A percentile compares a stretch with the other conserved stretches of the same genome.
These are phyloP conservation scores for Pythium folliculosum DNA, from an alignment of 352 stramenopile species.

Conservation along the genomic window DNA sequence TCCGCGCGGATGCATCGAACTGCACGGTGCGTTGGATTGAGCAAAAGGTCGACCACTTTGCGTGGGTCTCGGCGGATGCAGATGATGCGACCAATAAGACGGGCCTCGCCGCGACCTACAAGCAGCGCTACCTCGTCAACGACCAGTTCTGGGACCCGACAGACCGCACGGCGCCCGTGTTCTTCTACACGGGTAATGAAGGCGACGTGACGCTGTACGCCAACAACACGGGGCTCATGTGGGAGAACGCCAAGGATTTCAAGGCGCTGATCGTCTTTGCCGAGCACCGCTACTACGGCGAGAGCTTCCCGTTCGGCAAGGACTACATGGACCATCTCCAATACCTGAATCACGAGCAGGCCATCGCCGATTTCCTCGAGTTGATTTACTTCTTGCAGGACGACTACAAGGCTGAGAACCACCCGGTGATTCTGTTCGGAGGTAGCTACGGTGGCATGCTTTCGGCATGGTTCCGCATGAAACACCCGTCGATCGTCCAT, in stretches of 20 bases:
- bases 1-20: slow-evolving; percentile 60
- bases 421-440: slow-evolving; percentile 93
- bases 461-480: slow-evolving; percentile 93
- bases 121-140: slow-evolving; percentile 91
- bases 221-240: slow-evolving; percentile 95
- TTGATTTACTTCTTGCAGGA: slow-evolving; percentile 88
- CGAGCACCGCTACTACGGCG: slow-evolving; percentile 96
- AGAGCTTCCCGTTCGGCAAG: slow-evolving; percentile 77
- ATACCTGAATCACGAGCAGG: slow-evolving; percentile 91
- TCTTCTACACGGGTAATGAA: slow-evolving; percentile 96
- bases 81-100: slow-evolving; percentile 29
- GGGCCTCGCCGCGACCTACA: slow-evolving; percentile 53
- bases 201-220: slow-evolving; percentile 93
- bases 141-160: slow-evolving; percentile 77
- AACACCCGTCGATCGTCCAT: slow-evolving; percentile 91
- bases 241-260: slow-evolving; percentile 90
- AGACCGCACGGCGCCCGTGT: slow-evolving; percentile 77
- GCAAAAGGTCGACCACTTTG: slow-evolving; percentile 91
- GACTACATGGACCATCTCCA: slow-evolving; percentile 73
- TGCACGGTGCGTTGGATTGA: slow-evolving; percentile 87
- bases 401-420: slow-evolving; percentile 64
- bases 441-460: slow-evolving; percentile 97
- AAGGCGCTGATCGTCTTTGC: slow-evolving; percentile 93
- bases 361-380: slow-evolving; percentile 91
- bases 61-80: slow-evolving; percentile 40